Conservation (phyloP, 2,329 filamentous ascomycete genomes). For the Leptographium procerum region DNA sequence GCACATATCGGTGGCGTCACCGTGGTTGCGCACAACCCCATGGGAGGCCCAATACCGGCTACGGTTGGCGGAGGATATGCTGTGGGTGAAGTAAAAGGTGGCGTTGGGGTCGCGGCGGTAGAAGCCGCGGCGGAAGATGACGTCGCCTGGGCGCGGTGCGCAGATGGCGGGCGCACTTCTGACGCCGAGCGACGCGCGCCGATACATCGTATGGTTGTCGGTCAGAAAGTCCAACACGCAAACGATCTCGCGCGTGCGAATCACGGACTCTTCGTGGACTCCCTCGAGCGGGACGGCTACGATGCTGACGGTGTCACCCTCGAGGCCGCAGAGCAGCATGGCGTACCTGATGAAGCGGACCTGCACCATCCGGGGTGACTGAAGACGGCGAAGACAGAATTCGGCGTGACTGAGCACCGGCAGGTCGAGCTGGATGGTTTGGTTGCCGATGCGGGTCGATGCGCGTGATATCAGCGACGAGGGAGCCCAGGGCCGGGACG, state of each 20-base stretch:
- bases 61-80: no score
- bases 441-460: slow-evolving; percentile 10
- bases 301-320: not conserved
- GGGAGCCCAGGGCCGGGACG: no score
- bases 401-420: not conserved
- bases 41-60: no score
- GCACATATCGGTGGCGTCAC: not conserved
- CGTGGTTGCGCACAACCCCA: not conserved
- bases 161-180: no score
- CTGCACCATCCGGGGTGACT: not conserved
- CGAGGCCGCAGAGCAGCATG: not conserved
- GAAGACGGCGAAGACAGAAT: not conserved
- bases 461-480: no score
- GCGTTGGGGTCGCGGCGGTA: no score
- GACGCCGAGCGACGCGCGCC: no score
- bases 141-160: no score
- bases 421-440: not conserved
- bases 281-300: not conserved
- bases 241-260: not conserved
- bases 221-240: no score
- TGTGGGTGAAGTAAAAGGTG: no score
- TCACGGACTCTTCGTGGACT: not conserved
- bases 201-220: no score
- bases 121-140: no score
- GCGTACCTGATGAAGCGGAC: not conserved